Conservation (phyloP, 2,329 filamentous ascomycete genomes). For the Alternaria tenuissima region DNA sequence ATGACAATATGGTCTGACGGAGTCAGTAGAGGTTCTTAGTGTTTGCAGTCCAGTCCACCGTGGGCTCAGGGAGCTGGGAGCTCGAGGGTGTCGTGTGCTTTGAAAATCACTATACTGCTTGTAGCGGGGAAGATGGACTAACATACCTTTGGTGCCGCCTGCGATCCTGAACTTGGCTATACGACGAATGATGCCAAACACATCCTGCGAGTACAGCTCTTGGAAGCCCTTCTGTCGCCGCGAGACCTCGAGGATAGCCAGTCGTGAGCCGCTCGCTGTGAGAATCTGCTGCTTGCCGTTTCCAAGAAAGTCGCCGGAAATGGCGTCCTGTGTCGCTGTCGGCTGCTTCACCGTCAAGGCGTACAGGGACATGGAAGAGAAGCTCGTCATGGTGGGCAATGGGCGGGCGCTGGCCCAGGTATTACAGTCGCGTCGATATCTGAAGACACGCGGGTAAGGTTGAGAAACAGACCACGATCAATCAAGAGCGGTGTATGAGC, state of each 20-base stretch:
- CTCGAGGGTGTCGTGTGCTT: slow-evolving; percentile 45
- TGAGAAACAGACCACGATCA: not conserved
- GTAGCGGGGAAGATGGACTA: slow-evolving; percentile 34
- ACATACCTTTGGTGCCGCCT: slow-evolving; percentile 93
- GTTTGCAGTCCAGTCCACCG: slow-evolving; percentile 41
- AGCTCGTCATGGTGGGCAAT: slow-evolving; percentile 82
- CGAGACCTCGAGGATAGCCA: slow-evolving; percentile 87
- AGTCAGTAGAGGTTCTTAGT: slow-evolving; percentile 42
- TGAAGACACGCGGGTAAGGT: slow-evolving; percentile 2
- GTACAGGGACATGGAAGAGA: slow-evolving; percentile 98
- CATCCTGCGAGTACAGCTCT: slow-evolving; percentile 87
- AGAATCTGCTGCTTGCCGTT: slow-evolving; percentile 98
- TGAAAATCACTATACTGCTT: slow-evolving; percentile 60
- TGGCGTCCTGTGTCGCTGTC: slow-evolving; percentile 86
- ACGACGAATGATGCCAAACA: slow-evolving; percentile 93
- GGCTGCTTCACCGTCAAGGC: slow-evolving; percentile 94
- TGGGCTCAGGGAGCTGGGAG: slow-evolving; percentile 33
- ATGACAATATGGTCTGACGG: slow-evolving; percentile 90
- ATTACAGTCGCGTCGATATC: slow-evolving; percentile 25
- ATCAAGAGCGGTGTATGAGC: not conserved
- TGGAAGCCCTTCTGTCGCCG: slow-evolving; percentile 84
- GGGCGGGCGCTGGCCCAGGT: slow-evolving; percentile 45
- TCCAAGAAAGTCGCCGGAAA: slow-evolving; percentile 93
- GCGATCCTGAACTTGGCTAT: slow-evolving; percentile 90
- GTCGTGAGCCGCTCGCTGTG: slow-evolving; percentile 87